Conservation (phyloP, 2,329 filamentous ascomycete genomes). For the Hypomyces perniciosus region DNA sequence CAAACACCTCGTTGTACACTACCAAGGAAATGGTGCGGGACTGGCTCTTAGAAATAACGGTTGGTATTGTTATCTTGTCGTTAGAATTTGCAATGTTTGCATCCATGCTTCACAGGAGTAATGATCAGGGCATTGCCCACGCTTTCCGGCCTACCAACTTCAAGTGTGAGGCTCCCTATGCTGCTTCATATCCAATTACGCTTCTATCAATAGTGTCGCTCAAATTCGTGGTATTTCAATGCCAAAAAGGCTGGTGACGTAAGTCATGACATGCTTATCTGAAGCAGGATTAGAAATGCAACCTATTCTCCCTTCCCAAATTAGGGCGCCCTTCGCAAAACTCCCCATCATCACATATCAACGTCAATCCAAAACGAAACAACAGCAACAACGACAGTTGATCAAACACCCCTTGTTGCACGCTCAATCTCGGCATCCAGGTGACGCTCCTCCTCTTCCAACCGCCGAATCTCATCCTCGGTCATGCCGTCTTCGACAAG, state of each 20-base stretch:
- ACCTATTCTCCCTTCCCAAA: neutral
- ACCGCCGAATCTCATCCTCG: constrained; percentile 45
- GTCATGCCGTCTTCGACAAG: constrained; percentile 58
- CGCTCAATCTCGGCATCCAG: constrained; percentile 52
- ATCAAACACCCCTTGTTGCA: constrained; percentile 21
- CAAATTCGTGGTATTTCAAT: neutral
- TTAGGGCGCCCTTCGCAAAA: neutral
- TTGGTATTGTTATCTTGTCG: neutral
- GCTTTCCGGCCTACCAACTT: too few species aligned
- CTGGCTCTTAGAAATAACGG: neutral
- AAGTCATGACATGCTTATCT: neutral
- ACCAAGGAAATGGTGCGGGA: neutral
- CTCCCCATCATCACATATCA: neutral
- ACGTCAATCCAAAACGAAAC: neutral
- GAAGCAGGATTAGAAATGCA: neutral
- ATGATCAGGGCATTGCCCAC: too few species aligned
- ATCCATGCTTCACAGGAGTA: neutral
- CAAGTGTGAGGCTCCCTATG: too few species aligned
- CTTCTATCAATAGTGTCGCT: too few species aligned
- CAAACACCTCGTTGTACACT: neutral
- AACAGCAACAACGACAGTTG: neutral
- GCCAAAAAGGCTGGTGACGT: neutral
- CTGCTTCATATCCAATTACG: too few species aligned
- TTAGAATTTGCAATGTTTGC: neutral
- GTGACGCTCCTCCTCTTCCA: constrained; percentile 53